Evolutionary conservation across 768 basidiomycete species (phyloP).

Genomic region (Trametes meyenii): DNA sequence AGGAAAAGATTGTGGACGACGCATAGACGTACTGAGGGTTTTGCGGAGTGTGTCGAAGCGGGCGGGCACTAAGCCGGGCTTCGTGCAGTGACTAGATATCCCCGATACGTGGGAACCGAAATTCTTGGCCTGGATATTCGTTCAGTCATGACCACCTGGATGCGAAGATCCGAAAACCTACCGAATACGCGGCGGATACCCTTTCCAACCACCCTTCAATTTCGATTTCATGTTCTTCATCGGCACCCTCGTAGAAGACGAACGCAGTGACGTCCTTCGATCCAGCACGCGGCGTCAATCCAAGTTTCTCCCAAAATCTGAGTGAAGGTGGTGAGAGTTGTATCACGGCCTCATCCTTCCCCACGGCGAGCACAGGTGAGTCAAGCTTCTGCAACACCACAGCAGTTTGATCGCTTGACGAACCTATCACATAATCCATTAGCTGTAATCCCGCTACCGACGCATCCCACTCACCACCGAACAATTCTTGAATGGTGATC

Average conservation of each 20-base stretch:
- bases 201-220: slow-evolving; percentile 64
- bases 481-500: slow-evolving; percentile 48
- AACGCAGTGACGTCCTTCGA: slow-evolving; percentile 70
- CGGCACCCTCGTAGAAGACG: slow-evolving; percentile 67
- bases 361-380: slow-evolving; percentile 63
- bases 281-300: slow-evolving; percentile 69
- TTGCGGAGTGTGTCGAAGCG: slow-evolving; percentile 76
- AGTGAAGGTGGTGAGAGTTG: slow-evolving; percentile 71
- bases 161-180: slow-evolving; percentile 38
- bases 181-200: slow-evolving; percentile 59
- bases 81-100: slow-evolving; percentile 45
- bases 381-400: slow-evolving; percentile 41
- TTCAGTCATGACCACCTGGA: slow-evolving; percentile 22
- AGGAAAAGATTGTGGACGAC: not conserved
- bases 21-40: slow-evolving; percentile 49
- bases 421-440: not conserved
- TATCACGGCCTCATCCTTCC: slow-evolving; percentile 69
- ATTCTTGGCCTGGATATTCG: slow-evolving; percentile 52
- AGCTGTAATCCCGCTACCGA: not conserved
- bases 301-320: slow-evolving; percentile 86
- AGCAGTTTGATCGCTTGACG: not conserved
- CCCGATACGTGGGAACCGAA: slow-evolving; percentile 62
- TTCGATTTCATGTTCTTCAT: slow-evolving; percentile 46
- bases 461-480: slow-evolving; percentile 30
- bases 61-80: slow-evolving; percentile 62